These are phyloP conservation scores for Paraurostyla sp. DNA, from an alignment of 73 alveolate species.

Conservation along the genomic window DNA sequence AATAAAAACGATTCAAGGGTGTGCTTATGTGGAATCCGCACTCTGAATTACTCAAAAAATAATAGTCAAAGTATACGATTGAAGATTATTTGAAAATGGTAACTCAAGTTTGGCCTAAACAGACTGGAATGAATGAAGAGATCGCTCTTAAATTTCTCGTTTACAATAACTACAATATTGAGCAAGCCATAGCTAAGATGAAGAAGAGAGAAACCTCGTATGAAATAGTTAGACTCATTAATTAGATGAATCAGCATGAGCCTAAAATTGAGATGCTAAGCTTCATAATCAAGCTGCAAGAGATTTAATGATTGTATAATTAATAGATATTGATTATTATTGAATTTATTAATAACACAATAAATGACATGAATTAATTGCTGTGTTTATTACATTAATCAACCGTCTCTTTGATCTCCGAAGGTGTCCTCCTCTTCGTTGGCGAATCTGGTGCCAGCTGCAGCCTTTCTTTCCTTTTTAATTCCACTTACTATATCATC, in stretches of 20 bases:
- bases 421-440: constrained; percentile 86
- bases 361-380: neutral
- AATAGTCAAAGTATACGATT: neutral
- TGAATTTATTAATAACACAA: constrained; percentile 32
- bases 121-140: constrained; percentile 53
- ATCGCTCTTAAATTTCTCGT: constrained; percentile 32
- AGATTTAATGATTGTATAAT: neutral
- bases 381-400: neutral
- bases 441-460: constrained; percentile 57
- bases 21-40: constrained; percentile 31
- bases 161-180: neutral
- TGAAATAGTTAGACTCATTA: constrained; percentile 22
- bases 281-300: constrained; percentile 1
- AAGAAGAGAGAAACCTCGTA: neutral
- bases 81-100: constrained; percentile 1
- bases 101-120: neutral
- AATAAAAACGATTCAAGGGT: neutral
- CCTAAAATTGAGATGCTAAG: constrained; percentile 24
- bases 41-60: neutral
- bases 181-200: neutral
- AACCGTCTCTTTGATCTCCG: constrained; percentile 92
- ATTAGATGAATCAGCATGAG: neutral
- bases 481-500: constrained; percentile 98
- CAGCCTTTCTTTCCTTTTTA: constrained; percentile 86
- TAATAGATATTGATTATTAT: too few relatives aligned